Conservation (phyloP, 495 filamentous ascomycete species). For the Hypomontagnella monticulosa region DNA sequence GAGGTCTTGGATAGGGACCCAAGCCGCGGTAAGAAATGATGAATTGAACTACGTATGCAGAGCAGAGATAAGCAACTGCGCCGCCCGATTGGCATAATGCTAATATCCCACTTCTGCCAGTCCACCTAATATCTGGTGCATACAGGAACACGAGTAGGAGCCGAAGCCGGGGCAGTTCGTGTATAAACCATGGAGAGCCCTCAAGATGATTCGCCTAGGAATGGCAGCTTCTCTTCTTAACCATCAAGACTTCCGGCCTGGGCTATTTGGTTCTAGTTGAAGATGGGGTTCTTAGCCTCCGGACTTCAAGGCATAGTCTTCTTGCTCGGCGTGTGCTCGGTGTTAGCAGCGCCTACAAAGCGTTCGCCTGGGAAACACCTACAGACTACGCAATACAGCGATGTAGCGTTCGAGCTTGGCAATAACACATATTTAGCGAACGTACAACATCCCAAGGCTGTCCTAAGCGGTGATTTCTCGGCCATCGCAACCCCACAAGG, state of each 20-base stretch:
- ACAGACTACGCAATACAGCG: slow-evolving; percentile 27
- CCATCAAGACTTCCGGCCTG: neutral
- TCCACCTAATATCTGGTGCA: neutral
- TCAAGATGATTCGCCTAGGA: neutral
- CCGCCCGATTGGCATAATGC: neutral
- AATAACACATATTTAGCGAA: slow-evolving; percentile 38
- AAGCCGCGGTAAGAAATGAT: slow-evolving; percentile 4
- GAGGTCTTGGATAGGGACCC: too few species aligned
- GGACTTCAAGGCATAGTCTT: neutral
- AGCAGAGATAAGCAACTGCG: slow-evolving; percentile 19
- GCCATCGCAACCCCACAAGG: slow-evolving; percentile 1
- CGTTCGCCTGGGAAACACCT: slow-evolving; percentile 24
- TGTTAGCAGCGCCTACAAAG: slow-evolving; percentile 21
- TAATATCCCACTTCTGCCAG: neutral
- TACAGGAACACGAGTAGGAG: neutral
- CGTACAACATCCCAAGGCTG: slow-evolving; percentile 22
- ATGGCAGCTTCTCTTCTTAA: neutral
- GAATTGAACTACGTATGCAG: neutral
- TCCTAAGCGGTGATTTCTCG: slow-evolving; percentile 17
- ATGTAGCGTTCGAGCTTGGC: slow-evolving; percentile 34
- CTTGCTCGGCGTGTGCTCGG: neutral
- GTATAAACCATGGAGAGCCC: neutral
- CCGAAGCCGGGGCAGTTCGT: neutral
- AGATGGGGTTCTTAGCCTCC: slow-evolving; percentile 10
- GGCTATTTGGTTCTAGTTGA: neutral